Evolutionary conservation across 768 basidiomycete species (phyloP).

Genomic region (Aureoboletus auriporus): DNA sequence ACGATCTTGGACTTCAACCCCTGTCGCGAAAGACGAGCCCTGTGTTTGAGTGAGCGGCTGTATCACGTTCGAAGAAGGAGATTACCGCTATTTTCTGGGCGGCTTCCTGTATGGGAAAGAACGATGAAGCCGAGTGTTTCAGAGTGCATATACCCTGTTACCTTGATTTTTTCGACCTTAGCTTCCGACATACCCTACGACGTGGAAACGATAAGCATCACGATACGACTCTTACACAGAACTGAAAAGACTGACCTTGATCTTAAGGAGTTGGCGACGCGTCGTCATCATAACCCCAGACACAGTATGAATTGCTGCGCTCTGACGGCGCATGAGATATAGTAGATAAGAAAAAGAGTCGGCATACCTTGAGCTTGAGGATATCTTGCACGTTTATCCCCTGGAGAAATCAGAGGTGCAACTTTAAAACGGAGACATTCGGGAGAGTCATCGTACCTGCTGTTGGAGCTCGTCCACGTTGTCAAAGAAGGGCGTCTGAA

Average conservation of each 20-base stretch:
- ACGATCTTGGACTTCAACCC: conserved; percentile 85
- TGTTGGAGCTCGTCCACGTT: conserved; percentile 82
- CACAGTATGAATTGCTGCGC: conserved; percentile 78
- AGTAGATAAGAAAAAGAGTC: conserved; percentile 2
- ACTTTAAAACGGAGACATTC: not conserved
- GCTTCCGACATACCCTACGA: conserved; percentile 89
- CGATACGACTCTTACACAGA: not conserved
- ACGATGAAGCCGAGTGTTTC: not conserved
- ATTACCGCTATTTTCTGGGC: conserved; percentile 79
- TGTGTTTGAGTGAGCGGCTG: conserved; percentile 25
- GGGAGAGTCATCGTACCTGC: conserved; percentile 44
- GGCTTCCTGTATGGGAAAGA: conserved; percentile 61
- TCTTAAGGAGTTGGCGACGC: conserved; percentile 83
- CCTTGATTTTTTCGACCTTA: conserved; percentile 97
- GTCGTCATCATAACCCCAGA: conserved; percentile 92
- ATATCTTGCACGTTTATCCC: conserved; percentile 97
- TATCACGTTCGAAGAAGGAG: not conserved
- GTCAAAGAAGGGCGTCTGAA: conserved; percentile 63
- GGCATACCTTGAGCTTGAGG: conserved; percentile 75
- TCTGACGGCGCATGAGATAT: conserved; percentile 33
- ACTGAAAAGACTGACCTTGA: conserved; percentile 57
- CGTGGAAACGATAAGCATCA: not conserved
- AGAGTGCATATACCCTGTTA: conserved; percentile 24
- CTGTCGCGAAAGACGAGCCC: conserved; percentile 92
- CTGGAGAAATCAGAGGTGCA: conserved; percentile 35